Evolutionary conservation across 768 basidiomycete species (phyloP), one percentile per base, ranked within the genome.

Genomic region (Amanita jacksonii): DNA sequence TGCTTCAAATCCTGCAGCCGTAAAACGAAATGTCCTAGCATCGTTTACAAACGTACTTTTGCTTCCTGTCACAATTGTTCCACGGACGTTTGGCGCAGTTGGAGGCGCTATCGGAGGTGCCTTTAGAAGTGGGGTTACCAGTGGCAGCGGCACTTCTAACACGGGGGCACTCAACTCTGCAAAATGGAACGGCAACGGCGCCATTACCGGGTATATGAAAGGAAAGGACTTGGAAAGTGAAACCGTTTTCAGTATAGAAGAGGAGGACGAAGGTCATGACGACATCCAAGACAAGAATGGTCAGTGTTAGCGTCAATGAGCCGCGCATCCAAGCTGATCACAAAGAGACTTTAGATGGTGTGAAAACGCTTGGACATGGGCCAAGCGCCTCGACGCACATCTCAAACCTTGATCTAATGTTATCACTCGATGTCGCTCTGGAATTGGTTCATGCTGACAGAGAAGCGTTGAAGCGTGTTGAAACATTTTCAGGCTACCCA

Each of bases 41-140:
- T 87, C 90, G 0, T 98, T 99, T 61, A 86, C 87, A 2, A 82
- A 87, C 48, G 74, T 90, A 1, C 78, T 99, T 5, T 67, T 98
- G 0, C 68, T 98, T 0, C 94, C 96, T 0, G 96, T 99, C 13
- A 96, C 93, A 1, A 94, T 98, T 58, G 92, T 98, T 2, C 94
- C 94, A 0, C 79, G 86, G 10, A 76, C 78, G 0, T 81, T 83
- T 13, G 77, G 78, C 10, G 77, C 72, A 3, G 80, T 85, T 6
- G 81, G 82, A 6, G 80, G 75, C 9, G 81, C 73, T 0, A 61
- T 82, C 24, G 73, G 79, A 39, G 80, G 82, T 0, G 85, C 85
- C 3, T 30, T 85, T 8, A 79, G 81, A 7, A 79, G 75, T 10
- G 81, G 73, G 0, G 60, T 81, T 22, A 73, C 79, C 37, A 79